Evolutionary conservation across 2,329 filamentous ascomycete species (phyloP).

Genomic region (Coniochaeta sp.): DNA sequence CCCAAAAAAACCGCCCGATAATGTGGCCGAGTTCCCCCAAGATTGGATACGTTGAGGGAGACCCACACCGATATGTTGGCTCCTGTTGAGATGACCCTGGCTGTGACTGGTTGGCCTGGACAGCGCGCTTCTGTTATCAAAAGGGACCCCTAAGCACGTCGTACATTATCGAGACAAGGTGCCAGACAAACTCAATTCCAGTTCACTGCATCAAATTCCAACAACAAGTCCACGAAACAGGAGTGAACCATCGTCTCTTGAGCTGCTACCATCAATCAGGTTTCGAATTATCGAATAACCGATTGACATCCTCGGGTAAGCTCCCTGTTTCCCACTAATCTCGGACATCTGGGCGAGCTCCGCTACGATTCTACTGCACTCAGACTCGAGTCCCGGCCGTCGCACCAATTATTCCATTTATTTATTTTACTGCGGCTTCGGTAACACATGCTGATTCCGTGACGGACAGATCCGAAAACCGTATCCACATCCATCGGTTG

Average conservation of each 20-base stretch:
- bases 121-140: too few species aligned
- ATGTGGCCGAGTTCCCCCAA: slow-evolving; percentile 1
- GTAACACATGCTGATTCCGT: slow-evolving; percentile 4
- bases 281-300: neutral
- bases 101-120: neutral
- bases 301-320: slow-evolving; percentile 4
- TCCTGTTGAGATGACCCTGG: slow-evolving; percentile 1
- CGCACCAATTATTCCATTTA: neutral
- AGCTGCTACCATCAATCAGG: neutral
- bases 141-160: neutral
- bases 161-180: neutral
- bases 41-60: slow-evolving; percentile 2
- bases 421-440: neutral
- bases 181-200: neutral
- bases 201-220: too few species aligned
- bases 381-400: neutral
- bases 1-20: neutral
- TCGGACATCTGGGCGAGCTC: slow-evolving; percentile 2
- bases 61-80: neutral
- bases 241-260: neutral
- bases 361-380: neutral
- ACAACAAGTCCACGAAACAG: neutral
- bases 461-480: neutral
- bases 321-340: neutral
- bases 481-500: neutral